Percentiles rank a stretch among this genome's conserved stretches.
Evolutionary conservation across 805 yeast species (phyloP).

Genomic region (Yarrowia hollandica): DNA sequence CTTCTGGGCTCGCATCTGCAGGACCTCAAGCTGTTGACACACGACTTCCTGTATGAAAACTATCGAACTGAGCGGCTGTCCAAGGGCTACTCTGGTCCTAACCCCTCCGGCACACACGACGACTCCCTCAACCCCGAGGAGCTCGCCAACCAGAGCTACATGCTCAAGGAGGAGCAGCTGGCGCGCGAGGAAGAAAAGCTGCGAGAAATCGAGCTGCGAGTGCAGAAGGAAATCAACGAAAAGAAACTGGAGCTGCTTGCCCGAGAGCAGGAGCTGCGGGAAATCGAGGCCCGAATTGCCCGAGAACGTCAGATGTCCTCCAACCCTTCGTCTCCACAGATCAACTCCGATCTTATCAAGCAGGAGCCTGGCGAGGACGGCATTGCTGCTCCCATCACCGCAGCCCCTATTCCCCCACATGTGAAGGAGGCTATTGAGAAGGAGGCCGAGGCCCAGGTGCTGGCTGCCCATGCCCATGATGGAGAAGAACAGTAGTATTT

Average conservation of each 20-base stretch:
- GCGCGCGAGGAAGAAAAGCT: slow-evolving; percentile 45
- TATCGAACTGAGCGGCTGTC: slow-evolving; percentile 75
- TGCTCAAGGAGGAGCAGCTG: slow-evolving; percentile 46
- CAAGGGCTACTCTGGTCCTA: slow-evolving; percentile 32
- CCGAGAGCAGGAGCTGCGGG: slow-evolving; percentile 46
- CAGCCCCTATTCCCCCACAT: slow-evolving; percentile 18
- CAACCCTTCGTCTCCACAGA: slow-evolving; percentile 24
- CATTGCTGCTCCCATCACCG: not conserved
- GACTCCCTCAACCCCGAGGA: slow-evolving; percentile 43
- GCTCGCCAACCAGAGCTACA: slow-evolving; percentile 43
- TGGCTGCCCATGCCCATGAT: slow-evolving; percentile 17
- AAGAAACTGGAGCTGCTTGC: slow-evolving; percentile 42
- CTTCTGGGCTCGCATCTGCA: slow-evolving; percentile 73
- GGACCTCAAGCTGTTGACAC: slow-evolving; percentile 79
- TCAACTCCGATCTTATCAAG: slow-evolving; percentile 15
- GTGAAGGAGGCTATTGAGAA: slow-evolving; percentile 23
- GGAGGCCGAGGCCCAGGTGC: slow-evolving; percentile 28
- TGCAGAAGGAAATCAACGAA: slow-evolving; percentile 44
- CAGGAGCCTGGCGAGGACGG: slow-evolving; percentile 21
- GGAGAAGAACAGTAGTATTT: slow-evolving; percentile 20
- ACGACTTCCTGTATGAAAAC: slow-evolving; percentile 71
- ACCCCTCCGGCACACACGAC: slow-evolving; percentile 20
- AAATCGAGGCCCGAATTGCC: slow-evolving; percentile 43
- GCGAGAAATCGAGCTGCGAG: slow-evolving; percentile 43
- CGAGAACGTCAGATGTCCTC: slow-evolving; percentile 31